Base-by-base conservation (phyloP, 2,329 filamentous ascomycete species). In the Aschersonia sp. region DNA sequence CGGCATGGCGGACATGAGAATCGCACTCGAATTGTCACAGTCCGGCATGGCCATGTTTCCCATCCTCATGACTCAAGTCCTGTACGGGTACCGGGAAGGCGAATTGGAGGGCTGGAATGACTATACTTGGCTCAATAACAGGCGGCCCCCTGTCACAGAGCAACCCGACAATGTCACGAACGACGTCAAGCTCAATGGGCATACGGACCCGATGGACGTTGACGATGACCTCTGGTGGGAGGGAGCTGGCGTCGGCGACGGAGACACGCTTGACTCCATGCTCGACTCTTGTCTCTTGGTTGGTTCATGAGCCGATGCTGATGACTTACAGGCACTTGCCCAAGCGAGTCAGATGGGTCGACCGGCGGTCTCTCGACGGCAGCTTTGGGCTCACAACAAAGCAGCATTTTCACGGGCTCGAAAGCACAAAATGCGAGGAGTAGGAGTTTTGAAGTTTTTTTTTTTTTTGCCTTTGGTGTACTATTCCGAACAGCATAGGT, bases 31-130 rank as follows among this genome's bases (percentile, higher is more conserved):
- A 50, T 74, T 95, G 53, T 81, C 83, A 10, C 85, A 92, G 47
- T 78, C 76, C 30, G 82, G 85, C 50, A 72, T 94, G 52, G 79
- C 81, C 8, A 80, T 86, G 51, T 89, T 92, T 66, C 87, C 86
- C 0, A 72, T 87, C 30, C 70, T 94, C 39, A 75, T 79, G 31
- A 81, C 84, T 42, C 74, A 79, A 47, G 78, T 95, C 43, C 69
- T 82, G 56, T 77, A 80, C 51, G 75, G 76, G 5, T 88, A 85
- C 57, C 73, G 84, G 33, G 87, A 92, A 58, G 83, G 83, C 47
- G 85, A 88, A 60, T 69, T 87, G 11, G 84, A 87, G 54, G 71
- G 76, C 49, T 81, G 76, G 68, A 63, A 76, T 43, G 75, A 81
- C 55, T 78, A 80, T 55, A 73, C 74, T 1, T 79, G 68, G 60